Evolutionary conservation across 768 basidiomycete genomes (phyloP), one percentile per base, ranked within the genome.

Genomic region (Rhizopogon sp.): DNA sequence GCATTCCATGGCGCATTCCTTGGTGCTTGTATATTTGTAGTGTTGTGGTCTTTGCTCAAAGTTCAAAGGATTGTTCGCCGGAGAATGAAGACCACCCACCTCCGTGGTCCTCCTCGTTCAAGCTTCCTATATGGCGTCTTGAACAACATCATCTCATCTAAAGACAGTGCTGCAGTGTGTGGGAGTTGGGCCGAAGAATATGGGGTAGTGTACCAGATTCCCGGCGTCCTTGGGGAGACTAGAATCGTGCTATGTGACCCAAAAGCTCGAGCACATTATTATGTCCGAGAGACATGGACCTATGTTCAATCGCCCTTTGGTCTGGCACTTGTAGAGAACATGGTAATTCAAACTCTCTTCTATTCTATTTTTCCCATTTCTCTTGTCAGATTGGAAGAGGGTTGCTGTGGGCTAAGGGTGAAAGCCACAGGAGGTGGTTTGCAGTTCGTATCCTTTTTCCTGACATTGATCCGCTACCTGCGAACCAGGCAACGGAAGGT

Each of bases 221-320:
- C 63, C 10, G 55, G 56, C 11, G 43, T 56, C 1, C 11, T 66
- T 16, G 61, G 65, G 1, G 20, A n/a, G 3, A 42, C 43, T 11
- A 51, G 40, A 35, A 53, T 66, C 28, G 11, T 66, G 11, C 33
- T 66, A 20, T 69, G 71, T 45, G 80, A 79, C 57, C 75, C 76
- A 25, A 3, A 81, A 78, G 79, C 81, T 1, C 67, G n/a, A n/a
- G 67, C 72, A 1, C 78, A 82, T 59, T 77, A 79, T 53, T 79
- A 75, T 58, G 65, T 77, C 14, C 31, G 31, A 33, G 31, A 33
- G 31, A 9, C 31, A 9, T 33, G 31, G 16, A 71, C 68, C 0
- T 84, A 84, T 58, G 63, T 74, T 1, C 76, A 75, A 37, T 73
- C 72, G 0, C 66, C 64, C 2, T 59, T 74, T 14, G 56, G 64